Evolutionary conservation across 257 asterid genomes (phyloP).

Genomic region (Marsdenia floribunda): DNA sequence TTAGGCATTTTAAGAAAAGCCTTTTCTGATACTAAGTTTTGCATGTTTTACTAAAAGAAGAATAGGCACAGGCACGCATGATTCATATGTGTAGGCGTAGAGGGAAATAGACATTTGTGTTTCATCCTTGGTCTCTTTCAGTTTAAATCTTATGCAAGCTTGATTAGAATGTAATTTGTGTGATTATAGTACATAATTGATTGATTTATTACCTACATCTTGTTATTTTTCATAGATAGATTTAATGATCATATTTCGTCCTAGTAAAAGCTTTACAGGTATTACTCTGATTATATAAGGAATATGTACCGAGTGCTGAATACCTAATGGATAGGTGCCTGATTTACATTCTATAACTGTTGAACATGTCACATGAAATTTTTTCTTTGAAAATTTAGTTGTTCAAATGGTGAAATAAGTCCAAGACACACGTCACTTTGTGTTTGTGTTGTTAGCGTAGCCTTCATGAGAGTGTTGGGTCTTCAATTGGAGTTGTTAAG

Average conservation of each 20-base stretch:
- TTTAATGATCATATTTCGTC: background rate
- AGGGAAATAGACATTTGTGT: background rate
- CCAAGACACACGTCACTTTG: background rate
- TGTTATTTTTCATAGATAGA: background rate
- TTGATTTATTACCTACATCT: background rate
- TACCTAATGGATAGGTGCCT: constrained; percentile 1
- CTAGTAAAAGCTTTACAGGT: background rate
- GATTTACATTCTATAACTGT: background rate
- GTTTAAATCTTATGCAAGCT: background rate
- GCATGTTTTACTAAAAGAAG: background rate
- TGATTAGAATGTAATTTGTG: background rate
- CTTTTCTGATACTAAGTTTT: background rate
- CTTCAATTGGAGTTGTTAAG: background rate
- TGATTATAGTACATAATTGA: background rate
- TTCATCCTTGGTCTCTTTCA: background rate
- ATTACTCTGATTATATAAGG: background rate
- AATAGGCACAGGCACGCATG: background rate
- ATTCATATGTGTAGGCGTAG: background rate
- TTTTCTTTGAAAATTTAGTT: background rate
- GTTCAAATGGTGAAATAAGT: background rate
- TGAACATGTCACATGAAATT: background rate
- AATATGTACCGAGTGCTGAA: background rate
- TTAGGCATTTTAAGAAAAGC: background rate
- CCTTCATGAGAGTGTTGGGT: background rate
- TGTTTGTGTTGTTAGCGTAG: background rate